A percentile compares a stretch with the other conserved stretches of the same genome.
Evolutionary conservation across 495 filamentous ascomycete species (phyloP).

Genomic region (Aspergillus carlsbadensis): DNA sequence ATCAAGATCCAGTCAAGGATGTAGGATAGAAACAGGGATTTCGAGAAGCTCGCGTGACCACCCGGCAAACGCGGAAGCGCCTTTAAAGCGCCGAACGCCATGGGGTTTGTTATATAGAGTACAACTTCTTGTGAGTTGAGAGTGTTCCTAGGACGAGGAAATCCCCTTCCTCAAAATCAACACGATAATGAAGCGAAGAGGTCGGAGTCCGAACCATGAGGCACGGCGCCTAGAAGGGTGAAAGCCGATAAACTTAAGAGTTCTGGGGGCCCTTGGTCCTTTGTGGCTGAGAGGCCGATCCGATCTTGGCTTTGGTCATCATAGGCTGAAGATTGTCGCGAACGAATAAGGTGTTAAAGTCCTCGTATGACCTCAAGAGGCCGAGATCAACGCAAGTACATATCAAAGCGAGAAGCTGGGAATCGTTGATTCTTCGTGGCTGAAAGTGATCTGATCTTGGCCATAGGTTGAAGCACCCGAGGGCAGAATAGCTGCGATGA

Average conservation of each 20-base stretch:
- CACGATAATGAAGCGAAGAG: background rate
- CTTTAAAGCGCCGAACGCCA: background rate
- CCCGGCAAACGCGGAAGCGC: background rate
- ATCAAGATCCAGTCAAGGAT: conserved; percentile 56
- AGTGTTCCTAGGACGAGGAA: background rate
- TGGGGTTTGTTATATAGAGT: background rate
- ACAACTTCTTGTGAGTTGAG: background rate
- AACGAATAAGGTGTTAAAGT: background rate
- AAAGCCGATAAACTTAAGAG: background rate
- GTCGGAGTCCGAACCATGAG: background rate
- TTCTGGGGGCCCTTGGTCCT: background rate
- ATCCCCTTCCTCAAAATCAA: background rate
- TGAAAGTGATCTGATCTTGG: no score
- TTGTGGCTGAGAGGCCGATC: conserved; percentile 5
- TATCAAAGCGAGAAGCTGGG: no score
- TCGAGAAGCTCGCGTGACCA: conserved; percentile 25
- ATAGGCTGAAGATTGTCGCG: background rate
- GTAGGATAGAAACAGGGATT: conserved; percentile 47
- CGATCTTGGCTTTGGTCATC: background rate
- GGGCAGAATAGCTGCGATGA: no score
- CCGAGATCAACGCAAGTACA: no score
- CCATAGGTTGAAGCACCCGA: no score
- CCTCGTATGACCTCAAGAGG: no score
- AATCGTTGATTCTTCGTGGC: no score
- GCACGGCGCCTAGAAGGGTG: background rate